These are phyloP conservation scores for Litchi chinensis DNA, from an alignment of 345 rosid species.

Conservation along the genomic window DNA sequence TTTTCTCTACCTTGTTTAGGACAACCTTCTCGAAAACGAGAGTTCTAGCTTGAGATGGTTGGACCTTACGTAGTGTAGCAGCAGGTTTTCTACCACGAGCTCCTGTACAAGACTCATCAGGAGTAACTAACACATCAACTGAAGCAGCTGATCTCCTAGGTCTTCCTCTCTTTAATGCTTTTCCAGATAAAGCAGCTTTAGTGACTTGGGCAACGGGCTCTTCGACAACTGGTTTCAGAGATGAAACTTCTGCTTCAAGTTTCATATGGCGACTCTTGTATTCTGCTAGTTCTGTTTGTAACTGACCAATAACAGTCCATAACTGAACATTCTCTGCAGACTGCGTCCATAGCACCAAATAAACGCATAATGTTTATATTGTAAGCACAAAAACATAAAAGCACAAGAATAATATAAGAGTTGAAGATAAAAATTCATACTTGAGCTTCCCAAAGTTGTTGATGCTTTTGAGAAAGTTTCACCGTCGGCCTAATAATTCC, in stretches of 20 bases:
- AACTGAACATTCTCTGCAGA: constrained; percentile 43
- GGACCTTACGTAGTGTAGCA: constrained; percentile 20
- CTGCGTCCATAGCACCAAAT: constrained; percentile 24
- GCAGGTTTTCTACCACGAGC: constrained; percentile 29
- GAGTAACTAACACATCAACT: constrained; percentile 27
- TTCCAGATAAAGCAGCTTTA: constrained; percentile 22
- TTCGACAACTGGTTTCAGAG: constrained; percentile 26
- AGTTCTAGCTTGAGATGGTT: constrained; percentile 22
- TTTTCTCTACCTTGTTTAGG: constrained; percentile 31
- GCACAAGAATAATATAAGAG: neutral
- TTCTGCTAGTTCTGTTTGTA: constrained; percentile 45
- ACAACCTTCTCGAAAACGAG: constrained; percentile 27
- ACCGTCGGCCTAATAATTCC: constrained; percentile 33
- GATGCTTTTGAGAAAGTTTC: constrained; percentile 50
- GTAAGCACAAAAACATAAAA: neutral
- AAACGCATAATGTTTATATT: neutral
- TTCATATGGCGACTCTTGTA: constrained; percentile 27
- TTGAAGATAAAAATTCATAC: constrained; percentile 26
- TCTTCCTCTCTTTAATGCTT: constrained; percentile 39
- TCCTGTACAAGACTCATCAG: constrained; percentile 27
- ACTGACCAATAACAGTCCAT: constrained; percentile 31
- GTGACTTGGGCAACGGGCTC: constrained; percentile 15
- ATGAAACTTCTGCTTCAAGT: constrained; percentile 42
- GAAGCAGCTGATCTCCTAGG: constrained; percentile 35
- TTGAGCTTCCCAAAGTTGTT: constrained; percentile 49